Conservation (phyloP, 2,329 filamentous ascomycete genomes). For the Nemania serpens region DNA sequence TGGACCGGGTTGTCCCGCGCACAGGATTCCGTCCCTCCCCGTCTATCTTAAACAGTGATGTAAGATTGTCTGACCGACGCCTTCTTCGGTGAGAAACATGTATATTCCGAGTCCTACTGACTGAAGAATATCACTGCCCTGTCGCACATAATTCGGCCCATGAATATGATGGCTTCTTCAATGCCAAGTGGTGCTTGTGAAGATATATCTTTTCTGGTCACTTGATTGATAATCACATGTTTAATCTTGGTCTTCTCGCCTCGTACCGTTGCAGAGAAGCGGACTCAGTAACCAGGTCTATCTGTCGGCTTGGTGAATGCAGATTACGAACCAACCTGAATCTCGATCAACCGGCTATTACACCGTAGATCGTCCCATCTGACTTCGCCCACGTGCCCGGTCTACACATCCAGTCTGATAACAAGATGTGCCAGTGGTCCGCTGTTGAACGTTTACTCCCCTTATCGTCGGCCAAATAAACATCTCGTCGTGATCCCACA, state of each 20-base stretch:
- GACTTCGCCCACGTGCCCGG: neutral
- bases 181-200: too few species aligned
- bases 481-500: neutral
- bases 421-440: neutral
- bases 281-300: neutral
- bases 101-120: slow-evolving; percentile 16
- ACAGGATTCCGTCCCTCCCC: neutral
- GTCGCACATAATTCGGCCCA: neutral
- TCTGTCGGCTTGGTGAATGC: neutral
- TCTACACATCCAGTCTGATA: neutral
- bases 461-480: neutral
- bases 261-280: neutral
- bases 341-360: neutral
- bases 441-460: neutral
- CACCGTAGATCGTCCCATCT: neutral
- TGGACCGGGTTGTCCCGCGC: neutral
- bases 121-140: neutral
- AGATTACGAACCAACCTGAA: neutral
- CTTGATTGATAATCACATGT: neutral
- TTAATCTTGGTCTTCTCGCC: neutral
- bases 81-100: slow-evolving; percentile 5
- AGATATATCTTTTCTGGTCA: neutral
- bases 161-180: neutral
- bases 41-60: slow-evolving; percentile 7
- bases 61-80: neutral